phyloP scores from a whole-genome alignment of 129 eudicot species.

The Flaveria brownii region DNA sequence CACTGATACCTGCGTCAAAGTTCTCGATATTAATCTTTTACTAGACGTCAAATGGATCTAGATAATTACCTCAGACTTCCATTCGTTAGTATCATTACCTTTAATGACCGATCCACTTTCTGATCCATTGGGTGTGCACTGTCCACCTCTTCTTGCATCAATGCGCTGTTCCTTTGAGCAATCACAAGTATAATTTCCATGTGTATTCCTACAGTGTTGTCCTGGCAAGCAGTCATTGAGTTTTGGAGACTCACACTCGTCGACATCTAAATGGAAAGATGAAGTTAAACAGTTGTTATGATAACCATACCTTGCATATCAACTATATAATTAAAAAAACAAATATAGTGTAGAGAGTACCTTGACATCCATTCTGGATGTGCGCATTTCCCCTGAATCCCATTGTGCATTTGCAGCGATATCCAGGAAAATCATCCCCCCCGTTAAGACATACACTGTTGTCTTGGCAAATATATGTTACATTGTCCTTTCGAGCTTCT shows the following conservation, averaged over 20 bases:
- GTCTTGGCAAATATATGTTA: not conserved
- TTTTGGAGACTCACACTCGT: slow-evolving; percentile 23
- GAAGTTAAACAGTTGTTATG: not conserved
- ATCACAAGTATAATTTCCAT: slow-evolving; percentile 24
- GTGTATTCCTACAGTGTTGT: slow-evolving; percentile 21
- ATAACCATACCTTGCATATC: not conserved
- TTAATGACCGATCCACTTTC: not conserved
- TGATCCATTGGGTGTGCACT: not conserved
- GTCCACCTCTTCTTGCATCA: slow-evolving; percentile 20
- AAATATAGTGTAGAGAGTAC: not conserved
- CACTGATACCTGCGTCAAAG: not conserved
- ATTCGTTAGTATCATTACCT: slow-evolving; percentile 1
- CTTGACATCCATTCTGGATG: not conserved
- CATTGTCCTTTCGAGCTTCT: slow-evolving; percentile 23
- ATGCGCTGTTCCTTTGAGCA: slow-evolving; percentile 26
- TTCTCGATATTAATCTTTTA: not conserved
- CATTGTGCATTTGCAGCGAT: not conserved
- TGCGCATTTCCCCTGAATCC: not conserved
- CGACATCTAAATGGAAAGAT: slow-evolving; percentile 20
- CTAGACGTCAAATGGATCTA: no score
- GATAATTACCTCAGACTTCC: not conserved
- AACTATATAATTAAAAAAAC: not conserved
- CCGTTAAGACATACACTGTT: not conserved
- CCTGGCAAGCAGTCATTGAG: slow-evolving; percentile 25
- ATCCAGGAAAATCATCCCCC: not conserved